Evolutionary conservation across 2,329 filamentous ascomycete genomes (phyloP).

Genomic region (Calonectria ilicicola): DNA sequence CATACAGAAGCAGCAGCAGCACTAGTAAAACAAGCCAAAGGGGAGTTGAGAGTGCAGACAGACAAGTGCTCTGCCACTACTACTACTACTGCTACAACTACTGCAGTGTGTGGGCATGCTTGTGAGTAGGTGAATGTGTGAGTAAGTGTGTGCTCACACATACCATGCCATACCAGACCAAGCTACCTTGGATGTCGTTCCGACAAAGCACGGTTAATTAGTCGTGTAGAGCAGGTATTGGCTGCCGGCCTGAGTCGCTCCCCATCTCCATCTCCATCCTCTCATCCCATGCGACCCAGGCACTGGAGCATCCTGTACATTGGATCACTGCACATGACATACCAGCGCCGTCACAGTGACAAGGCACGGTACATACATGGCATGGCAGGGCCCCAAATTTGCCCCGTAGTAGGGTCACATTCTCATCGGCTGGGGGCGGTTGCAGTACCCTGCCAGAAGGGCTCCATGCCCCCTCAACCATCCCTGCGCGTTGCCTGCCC

Average conservation of each 20-base stretch:
- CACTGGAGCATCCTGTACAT: neutral
- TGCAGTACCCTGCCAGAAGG: constrained; percentile 2
- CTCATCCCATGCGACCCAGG: neutral
- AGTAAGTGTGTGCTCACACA: neutral
- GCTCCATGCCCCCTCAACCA: neutral
- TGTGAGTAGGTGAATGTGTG: no score
- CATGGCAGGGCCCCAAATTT: neutral
- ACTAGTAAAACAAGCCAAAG: constrained; percentile 6
- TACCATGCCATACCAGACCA: neutral
- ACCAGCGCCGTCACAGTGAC: constrained; percentile 1
- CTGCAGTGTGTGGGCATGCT: neutral
- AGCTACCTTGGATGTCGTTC: neutral
- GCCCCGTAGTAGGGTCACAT: constrained; percentile 2
- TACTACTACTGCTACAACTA: no score
- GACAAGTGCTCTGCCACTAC: no score
- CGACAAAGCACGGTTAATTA: constrained; percentile 7
- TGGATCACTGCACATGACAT: neutral
- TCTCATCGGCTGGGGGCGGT: constrained; percentile 15
- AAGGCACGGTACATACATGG: neutral
- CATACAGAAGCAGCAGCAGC: no score
- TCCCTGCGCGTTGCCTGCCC: constrained; percentile 9
- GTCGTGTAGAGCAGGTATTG: neutral
- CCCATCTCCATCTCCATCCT: neutral
- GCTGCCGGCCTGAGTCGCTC: neutral
- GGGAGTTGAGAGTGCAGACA: neutral